A percentile compares a stretch with the other conserved stretches of the same genome.
These are phyloP conservation scores for Paraurostyla sp. DNA, from an alignment of 73 alveolate species.

Conservation along the genomic window DNA sequence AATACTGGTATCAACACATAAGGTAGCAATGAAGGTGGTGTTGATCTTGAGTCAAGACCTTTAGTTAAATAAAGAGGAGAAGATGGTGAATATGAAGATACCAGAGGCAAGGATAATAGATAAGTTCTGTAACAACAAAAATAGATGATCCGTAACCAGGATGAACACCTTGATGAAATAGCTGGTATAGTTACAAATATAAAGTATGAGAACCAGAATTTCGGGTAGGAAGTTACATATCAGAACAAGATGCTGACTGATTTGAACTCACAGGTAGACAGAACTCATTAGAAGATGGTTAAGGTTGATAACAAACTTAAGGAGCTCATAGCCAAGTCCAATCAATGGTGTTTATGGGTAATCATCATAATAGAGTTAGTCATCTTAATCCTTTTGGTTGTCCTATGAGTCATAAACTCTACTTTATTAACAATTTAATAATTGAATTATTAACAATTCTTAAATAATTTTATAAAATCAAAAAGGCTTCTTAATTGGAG, in stretches of 20 bases:
- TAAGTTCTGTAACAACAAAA: slow-evolving; percentile 54
- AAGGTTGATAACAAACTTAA: slow-evolving; percentile 62
- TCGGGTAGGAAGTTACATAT: slow-evolving; percentile 39
- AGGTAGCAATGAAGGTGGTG: neutral
- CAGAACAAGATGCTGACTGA: slow-evolving; percentile 70
- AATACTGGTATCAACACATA: neutral
- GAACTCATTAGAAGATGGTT: slow-evolving; percentile 62
- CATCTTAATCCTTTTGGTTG: neutral
- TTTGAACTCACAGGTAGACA: slow-evolving; percentile 43
- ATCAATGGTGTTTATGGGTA: slow-evolving; percentile 59
- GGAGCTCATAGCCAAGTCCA: slow-evolving; percentile 54
- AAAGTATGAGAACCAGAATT: slow-evolving; percentile 45
- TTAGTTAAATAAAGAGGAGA: slow-evolving; percentile 60
- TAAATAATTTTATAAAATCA: neutral
- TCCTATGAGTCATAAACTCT: neutral
- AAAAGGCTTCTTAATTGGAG: slow-evolving; percentile 17
- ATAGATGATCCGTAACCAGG: slow-evolving; percentile 55
- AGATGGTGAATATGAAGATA: slow-evolving; percentile 71
- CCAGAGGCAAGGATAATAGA: slow-evolving; percentile 56
- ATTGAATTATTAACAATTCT: too few species aligned
- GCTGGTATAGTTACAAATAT: slow-evolving; percentile 60
- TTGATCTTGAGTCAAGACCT: slow-evolving; percentile 41
- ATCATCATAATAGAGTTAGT: slow-evolving; percentile 57
- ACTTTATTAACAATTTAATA: neutral
- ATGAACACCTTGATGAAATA: slow-evolving; percentile 67